Base-by-base conservation (phyloP, 2,329 filamentous ascomycete species). In the Neurospora crassa region DNA sequence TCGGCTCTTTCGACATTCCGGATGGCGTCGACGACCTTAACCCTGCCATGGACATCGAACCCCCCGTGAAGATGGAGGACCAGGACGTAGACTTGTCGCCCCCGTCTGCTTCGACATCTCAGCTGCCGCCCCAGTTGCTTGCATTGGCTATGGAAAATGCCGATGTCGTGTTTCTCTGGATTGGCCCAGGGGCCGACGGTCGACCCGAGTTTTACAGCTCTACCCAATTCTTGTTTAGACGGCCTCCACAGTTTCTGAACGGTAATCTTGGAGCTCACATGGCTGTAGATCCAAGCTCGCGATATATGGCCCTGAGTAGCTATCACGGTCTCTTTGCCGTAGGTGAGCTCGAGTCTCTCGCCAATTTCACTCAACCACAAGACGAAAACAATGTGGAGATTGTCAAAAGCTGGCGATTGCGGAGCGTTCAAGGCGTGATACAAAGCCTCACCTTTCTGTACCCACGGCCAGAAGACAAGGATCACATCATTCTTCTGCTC, bases 361-460 rank as follows among this genome's bases (percentile, higher is more conserved):
- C 76, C 69, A 81, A 75, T 75, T 87, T 88, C 77, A 85, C 80
- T 75, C 79, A 76, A 76, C 89, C 82, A 78, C 91, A 85, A 77
- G 78, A 76, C 18, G 74, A 77, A 45, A 77, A 78, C 41, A 79
- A 81, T 73, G 79, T 92, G 71, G 79, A 84, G 11, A 91, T 91
- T 1, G 86, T 97, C 71, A 84, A 84, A 72, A 80, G 79, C 0
- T 79, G 76, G 47, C 77, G 80, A 20, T 77, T 83, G 20, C 83
- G 85, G 11, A 74, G 79, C 11, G 83, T 93, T 8, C 86, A 89
- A 8, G 94, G 92, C 0, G 84, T 90, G n/a, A 92, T 98, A 70
- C 85, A 95, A 76, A 92, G 93, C 75, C 90, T 97, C 84, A 91
- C 94, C 29, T 99, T 98, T 74, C 84, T 99, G 2, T 89, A 91